Base-by-base conservation (phyloP, 1,284 basidiomycete genomes). In the Naganishia sp. region DNA sequence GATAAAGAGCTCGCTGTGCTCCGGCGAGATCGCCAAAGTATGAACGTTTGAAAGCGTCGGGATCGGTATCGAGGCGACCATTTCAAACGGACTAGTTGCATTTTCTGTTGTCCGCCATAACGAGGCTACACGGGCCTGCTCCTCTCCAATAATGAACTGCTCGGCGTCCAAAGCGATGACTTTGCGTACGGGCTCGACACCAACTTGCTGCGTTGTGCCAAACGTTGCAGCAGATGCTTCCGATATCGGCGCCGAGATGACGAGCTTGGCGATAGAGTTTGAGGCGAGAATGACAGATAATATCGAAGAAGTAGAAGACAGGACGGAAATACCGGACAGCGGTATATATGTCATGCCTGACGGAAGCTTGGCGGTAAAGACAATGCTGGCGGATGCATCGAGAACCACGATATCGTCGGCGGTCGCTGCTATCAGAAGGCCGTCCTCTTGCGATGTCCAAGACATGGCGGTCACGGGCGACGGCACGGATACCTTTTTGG, bases 111-210 rank as follows among this genome's bases (percentile, higher is more conserved):
- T 84, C 71, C 72, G 85, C 89, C 88, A 87, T 55, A 87, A 72
- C 72, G 86, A 88, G n/a, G 90, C 81, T 51, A 88, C 86, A 23
- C 90, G 85, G 77, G 92, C 90, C 35, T 84, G 84, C 72, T 89
- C 86, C 6, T 90, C 89, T 23, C 85, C 83, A 5, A 89, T 88
- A 49, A 89, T 79, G 76, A 92, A 90, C 7, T 42, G 58, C 74
- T 77, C 5, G 7, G 43, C 21, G 67, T 67, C 1, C 10, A 79
- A 60, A 15, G 77, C 71, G 6, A 71, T 60, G 32, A 80, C 60
- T 10, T 73, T 72, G 15, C 75, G 76, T 68, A 79, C 72, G 2
- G 74, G 71, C 2, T 77, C 72, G 1, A 78, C 76, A 5, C 77
- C 76, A 2, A 75, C 77, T 0, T 77, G 76, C 23, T 79, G 58